Base-by-base conservation (phyloP, 345 rosid species). In the Cardamine resedifolia region DNA sequence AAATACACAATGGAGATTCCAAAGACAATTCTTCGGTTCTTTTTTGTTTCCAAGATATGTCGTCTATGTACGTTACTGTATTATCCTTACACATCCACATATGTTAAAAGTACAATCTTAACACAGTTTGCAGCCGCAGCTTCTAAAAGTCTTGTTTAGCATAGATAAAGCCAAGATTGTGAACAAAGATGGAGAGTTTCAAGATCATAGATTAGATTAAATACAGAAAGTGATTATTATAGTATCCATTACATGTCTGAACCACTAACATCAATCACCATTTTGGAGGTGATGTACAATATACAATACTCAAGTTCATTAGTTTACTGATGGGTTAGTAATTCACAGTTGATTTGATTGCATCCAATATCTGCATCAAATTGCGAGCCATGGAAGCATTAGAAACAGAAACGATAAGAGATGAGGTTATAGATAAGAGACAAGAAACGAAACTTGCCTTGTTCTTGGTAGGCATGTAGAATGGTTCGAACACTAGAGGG, bases 401-500 rank as follows among this genome's bases (percentile, higher is more conserved):
- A 56, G 66, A 30, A 58, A 70, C 44, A 58, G 4, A 23, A 45
- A 45, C 7, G 6, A 58, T 30, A 45, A 58, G 41, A 39, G 62
- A 53, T 27, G 14, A 58, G 4, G 34, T 36, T 34, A 36, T 50
- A 3, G 21, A 50, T 5, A 36, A 18, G 43, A 53, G 28, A 18
- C 51, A 18, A 19, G 23, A 59, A 59, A 20, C 38, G 9, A 4
- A 9, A 53, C 66, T 73, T 66, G 81, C 91, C 85, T 88, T 90
- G 83, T 88, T 90, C 83, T 88, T 88, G 55, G 81, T 90, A 44
- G 95, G 96, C 83, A 92, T 73, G 70, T 92, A 88, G 49, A 92
- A 90, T 4, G 92, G 96, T 68, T 90, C 92, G 21, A 92, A 89
- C 51, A 89, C 94, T 16, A 85, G 88, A 27, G 98, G 94, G 79